Base-by-base conservation (phyloP, 495 filamentous ascomycete species). In the Cenococcum geophilum region DNA sequence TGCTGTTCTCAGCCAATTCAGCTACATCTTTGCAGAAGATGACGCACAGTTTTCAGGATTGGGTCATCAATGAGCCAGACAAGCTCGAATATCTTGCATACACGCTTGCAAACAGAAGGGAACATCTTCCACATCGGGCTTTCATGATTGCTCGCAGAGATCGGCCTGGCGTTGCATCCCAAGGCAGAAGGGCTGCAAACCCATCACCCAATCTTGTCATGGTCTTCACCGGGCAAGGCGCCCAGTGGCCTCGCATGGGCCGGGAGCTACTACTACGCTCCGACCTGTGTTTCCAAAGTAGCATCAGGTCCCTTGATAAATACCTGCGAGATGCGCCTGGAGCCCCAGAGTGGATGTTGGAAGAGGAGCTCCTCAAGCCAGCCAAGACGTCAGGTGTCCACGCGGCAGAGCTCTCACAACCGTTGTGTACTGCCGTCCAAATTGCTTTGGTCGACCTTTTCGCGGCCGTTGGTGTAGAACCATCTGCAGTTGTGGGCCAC, bases 191-290 rank as follows among this genome's bases (percentile, higher is more conserved):
- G 49, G 10, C 50, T 36, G 1, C 12, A 34, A 34, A 11, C 6
- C 9, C 20, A 9, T 4, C 16, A 25, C 1, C 40, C 8, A 49
- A 45, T 1, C 14, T 55, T 16, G 43, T 18, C 45, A 34, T 65
- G 43, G 32, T 68, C 35, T 70, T 68, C 37, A 70, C 68, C 16
- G 68, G 68, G 0, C 61, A 70, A 62, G 64, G 64, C 59, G 70
- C 50, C 1, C 59, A 62, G 22, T 66, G 64, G 64, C 40, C 64
- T 20, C 4, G 20, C 9, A 63, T 66, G 59, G 64, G 59, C 1
- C 25, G 21, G 9, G 8, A 53, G n/a, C n/a, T n/a, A 0, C 45
- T 62, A 2, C 36, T 62, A 3, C 12, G 37, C 0, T 1, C 32
- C 5, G 45, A 23, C 11, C n/a, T 32, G 5, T 54, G 11, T 22